Conservation (phyloP, 257 asterid species). For the Forsythia viridissima region DNA sequence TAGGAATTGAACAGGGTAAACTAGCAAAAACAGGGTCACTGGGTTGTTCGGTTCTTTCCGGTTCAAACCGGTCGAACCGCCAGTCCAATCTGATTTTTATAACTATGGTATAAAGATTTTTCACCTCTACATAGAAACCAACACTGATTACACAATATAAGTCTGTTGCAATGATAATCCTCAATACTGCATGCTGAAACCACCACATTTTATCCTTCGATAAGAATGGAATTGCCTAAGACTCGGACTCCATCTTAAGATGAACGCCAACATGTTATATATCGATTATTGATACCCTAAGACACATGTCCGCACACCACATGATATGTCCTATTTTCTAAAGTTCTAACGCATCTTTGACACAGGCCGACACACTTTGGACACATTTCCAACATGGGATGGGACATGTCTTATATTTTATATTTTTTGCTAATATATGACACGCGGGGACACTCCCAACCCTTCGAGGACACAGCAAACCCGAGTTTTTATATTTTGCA, state of each 20-base stretch:
- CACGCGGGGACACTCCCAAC: too few relatives aligned
- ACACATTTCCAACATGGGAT: too few relatives aligned
- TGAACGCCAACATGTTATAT: not conserved
- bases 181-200: not conserved
- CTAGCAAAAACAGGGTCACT: not conserved
- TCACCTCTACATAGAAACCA: not conserved
- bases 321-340: not conserved
- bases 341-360: not conserved
- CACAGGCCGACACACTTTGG: not conserved
- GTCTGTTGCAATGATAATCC: not conserved
- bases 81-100: too few relatives aligned
- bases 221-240: not conserved
- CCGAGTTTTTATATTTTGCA: too few relatives aligned
- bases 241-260: too few relatives aligned
- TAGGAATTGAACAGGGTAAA: not conserved
- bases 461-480: too few relatives aligned
- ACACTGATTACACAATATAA: not conserved
- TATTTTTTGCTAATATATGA: too few relatives aligned
- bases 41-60: not conserved
- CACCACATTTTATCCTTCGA: not conserved
- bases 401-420: too few relatives aligned
- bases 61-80: too few relatives aligned
- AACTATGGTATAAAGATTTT: not conserved
- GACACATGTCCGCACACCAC: not conserved
- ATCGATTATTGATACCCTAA: not conserved